A percentile compares a stretch with the other conserved stretches of the same genome.
These are phyloP conservation scores for Botrytis fabae DNA, from an alignment of 2,329 filamentous ascomycete species.

Conservation along the genomic window DNA sequence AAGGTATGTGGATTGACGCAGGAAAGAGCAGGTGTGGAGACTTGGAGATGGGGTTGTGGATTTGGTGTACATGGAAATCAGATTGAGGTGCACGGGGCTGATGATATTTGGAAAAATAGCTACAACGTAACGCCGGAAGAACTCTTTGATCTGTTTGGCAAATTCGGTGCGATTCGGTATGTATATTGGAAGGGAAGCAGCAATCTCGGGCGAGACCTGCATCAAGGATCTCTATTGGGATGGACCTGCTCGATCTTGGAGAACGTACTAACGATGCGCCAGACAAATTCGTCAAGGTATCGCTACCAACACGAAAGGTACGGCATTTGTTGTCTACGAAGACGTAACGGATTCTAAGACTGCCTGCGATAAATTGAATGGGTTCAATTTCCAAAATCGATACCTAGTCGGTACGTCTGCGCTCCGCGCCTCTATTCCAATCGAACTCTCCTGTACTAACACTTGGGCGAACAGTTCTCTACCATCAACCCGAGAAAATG, in stretches of 20 bases:
- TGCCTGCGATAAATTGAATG: slow-evolving; percentile 99
- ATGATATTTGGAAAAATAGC: slow-evolving; percentile 51
- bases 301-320: slow-evolving; percentile 95
- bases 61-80: slow-evolving; percentile 39
- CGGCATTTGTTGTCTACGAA: slow-evolving; percentile 98
- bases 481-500: slow-evolving; percentile 79
- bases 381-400: slow-evolving; percentile 99
- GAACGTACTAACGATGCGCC: slow-evolving; percentile 25
- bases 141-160: slow-evolving; percentile 97
- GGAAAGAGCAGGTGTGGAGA: slow-evolving; percentile 7
- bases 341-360: slow-evolving; percentile 99
- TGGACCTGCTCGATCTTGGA: slow-evolving; percentile 22
- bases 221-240: not conserved
- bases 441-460: slow-evolving; percentile 22
- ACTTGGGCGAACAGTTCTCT: slow-evolving; percentile 55
- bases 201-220: not conserved
- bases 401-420: slow-evolving; percentile 86
- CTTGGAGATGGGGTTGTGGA: slow-evolving; percentile 4
- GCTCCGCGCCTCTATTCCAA: slow-evolving; percentile 8
- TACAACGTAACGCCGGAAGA: slow-evolving; percentile 99
- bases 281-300: slow-evolving; percentile 99
- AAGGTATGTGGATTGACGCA: slow-evolving; percentile 59
- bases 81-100: slow-evolving; percentile 58
- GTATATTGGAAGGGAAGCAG: slow-evolving; percentile 40
- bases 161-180: slow-evolving; percentile 93